Percentiles rank a stretch among this genome's conserved stretches.
Evolutionary conservation across 345 rosid species (phyloP).

Genomic region (Brassica cretica): DNA sequence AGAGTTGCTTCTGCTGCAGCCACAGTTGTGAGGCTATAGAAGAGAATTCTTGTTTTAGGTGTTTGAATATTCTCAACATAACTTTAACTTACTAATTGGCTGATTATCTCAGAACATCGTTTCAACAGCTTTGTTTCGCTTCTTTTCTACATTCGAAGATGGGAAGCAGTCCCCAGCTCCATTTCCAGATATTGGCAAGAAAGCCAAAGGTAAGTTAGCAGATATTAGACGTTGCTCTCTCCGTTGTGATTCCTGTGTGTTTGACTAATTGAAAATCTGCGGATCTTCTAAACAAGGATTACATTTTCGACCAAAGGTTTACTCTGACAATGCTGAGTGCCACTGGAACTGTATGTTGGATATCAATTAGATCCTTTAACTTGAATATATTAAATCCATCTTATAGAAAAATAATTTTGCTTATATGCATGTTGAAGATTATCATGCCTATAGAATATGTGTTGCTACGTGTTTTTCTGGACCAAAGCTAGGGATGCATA

Average conservation of each 20-base stretch:
- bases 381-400: neutral
- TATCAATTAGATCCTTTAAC: slow-evolving; percentile 10
- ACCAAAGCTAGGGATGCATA: neutral
- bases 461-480: neutral
- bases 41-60: neutral
- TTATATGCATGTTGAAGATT: neutral
- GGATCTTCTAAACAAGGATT: slow-evolving; percentile 76
- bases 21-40: neutral
- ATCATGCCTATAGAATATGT: slow-evolving; percentile 4
- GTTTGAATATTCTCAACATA: neutral
- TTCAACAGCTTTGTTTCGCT: neutral
- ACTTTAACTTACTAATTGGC: neutral
- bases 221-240: neutral
- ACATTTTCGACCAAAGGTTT: slow-evolving; percentile 73
- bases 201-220: slow-evolving; percentile 56
- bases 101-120: neutral
- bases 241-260: too few relatives aligned
- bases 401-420: neutral
- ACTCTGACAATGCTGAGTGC: slow-evolving; percentile 56
- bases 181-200: slow-evolving; percentile 72
- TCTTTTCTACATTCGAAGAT: slow-evolving; percentile 39
- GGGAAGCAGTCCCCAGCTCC: slow-evolving; percentile 80
- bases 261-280: slow-evolving; percentile 35
- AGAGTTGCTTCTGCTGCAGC: neutral
- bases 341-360: slow-evolving; percentile 59